Conservation (phyloP, 805 yeast species). For the Yarrowia yakushimensis region DNA sequence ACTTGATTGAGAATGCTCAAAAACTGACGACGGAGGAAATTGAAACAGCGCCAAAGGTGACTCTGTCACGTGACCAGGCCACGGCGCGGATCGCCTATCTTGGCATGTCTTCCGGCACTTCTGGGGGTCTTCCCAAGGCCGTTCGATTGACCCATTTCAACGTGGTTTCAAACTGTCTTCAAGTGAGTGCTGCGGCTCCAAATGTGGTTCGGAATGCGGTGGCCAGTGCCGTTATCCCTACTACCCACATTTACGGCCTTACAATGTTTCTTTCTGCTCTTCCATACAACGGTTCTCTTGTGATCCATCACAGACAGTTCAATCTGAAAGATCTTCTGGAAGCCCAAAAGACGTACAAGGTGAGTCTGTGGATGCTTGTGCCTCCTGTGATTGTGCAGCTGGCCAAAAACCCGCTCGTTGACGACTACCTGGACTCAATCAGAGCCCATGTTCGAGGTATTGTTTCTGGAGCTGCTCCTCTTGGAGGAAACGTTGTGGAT, state of each 20-base stretch:
- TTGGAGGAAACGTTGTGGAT: conserved; percentile 30
- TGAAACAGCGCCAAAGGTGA: background rate
- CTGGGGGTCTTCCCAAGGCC: conserved; percentile 69
- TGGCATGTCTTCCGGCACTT: conserved; percentile 39
- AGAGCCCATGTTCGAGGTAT: conserved; percentile 42
- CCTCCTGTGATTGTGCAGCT: conserved; percentile 45
- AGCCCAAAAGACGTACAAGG: conserved; percentile 34
- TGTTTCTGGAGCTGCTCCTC: conserved; percentile 49
- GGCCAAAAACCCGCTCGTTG: conserved; percentile 46
- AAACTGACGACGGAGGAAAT: background rate
- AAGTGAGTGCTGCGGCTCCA: conserved; percentile 35
- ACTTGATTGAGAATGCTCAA: background rate
- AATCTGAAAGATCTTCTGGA: conserved; percentile 37
- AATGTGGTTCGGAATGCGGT: conserved; percentile 32
- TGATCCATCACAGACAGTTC: conserved; percentile 36
- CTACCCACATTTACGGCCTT: conserved; percentile 37
- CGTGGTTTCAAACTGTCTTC: conserved; percentile 45
- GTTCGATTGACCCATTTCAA: conserved; percentile 63
- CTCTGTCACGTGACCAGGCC: background rate
- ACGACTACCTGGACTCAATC: conserved; percentile 44
- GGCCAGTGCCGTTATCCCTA: conserved; percentile 37
- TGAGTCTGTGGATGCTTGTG: conserved; percentile 43
- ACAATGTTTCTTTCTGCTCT: conserved; percentile 31
- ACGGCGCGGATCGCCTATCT: conserved; percentile 31
- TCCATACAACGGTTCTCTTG: conserved; percentile 28